A percentile compares a stretch with the other conserved stretches of the same genome.
Evolutionary conservation across 2,329 filamentous ascomycete genomes (phyloP).

Genomic region (Sporothrix variecibatus): DNA sequence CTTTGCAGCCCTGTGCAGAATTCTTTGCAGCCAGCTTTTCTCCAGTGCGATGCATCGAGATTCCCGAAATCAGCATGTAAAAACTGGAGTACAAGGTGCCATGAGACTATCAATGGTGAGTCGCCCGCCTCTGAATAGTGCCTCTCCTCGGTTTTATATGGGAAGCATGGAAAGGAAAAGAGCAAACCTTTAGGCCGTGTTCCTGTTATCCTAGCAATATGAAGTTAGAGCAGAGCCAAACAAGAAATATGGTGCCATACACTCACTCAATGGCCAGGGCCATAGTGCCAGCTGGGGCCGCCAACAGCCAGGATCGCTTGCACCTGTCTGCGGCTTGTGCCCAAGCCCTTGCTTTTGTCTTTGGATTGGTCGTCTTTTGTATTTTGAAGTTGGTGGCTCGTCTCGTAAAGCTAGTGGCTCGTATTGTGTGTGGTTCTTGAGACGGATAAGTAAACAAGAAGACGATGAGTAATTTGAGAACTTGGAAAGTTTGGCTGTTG

Average conservation of each 20-base stretch:
- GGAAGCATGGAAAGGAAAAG: not conserved
- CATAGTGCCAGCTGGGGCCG: not conserved
- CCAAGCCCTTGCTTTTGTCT: not conserved
- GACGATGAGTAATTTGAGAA: not conserved
- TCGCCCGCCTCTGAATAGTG: not conserved
- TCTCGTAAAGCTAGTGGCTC: too few relatives aligned
- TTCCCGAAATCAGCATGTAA: not conserved
- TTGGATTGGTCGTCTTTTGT: not conserved
- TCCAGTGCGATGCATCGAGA: not conserved
- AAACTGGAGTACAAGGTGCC: not conserved
- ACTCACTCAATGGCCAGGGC: not conserved
- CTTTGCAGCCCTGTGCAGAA: not conserved
- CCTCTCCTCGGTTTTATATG: not conserved
- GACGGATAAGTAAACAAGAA: not conserved
- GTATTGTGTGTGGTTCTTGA: too few relatives aligned
- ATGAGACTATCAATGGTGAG: not conserved
- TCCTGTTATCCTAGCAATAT: not conserved
- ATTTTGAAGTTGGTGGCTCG: too few relatives aligned
- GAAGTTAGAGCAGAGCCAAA: not conserved
- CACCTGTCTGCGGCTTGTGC: not conserved
- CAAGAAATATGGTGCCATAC: not conserved
- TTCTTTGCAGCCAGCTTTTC: not conserved
- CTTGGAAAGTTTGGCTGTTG: not conserved
- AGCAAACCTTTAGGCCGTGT: not conserved
- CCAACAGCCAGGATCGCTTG: not conserved